Conservation (phyloP, 139 green algal genomes). For the Coelastrella sp. region DNA sequence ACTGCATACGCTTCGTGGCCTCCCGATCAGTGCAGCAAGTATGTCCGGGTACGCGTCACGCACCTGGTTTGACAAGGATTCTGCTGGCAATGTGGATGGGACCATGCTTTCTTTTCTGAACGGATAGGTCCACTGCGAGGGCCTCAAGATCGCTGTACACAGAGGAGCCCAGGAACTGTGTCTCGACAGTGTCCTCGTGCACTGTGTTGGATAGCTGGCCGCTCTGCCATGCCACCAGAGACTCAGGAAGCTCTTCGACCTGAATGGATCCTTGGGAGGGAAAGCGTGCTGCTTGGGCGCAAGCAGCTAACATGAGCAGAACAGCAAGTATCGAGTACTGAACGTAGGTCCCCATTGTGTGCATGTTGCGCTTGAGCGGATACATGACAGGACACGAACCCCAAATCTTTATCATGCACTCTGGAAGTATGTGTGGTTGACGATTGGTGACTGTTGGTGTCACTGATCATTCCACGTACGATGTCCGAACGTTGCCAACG, state of each 20-base stretch:
- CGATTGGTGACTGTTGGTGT: not conserved
- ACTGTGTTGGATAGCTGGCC: not conserved
- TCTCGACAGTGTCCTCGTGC: too few species aligned
- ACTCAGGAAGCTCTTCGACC: not conserved
- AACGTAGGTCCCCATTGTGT: not conserved
- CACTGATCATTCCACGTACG: not conserved
- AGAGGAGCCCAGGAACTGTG: not conserved
- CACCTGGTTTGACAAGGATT: conserved; percentile 26
- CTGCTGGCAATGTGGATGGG: conserved; percentile 10
- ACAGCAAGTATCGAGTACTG: not conserved
- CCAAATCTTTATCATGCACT: not conserved
- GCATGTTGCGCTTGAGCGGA: not conserved
- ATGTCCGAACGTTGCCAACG: not conserved
- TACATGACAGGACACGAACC: too few species aligned
- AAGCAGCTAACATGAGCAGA: not conserved
- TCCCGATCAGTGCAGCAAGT: not conserved
- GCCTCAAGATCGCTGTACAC: not conserved
- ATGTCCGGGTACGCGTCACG: not conserved
- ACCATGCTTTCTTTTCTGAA: not conserved
- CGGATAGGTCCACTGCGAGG: not conserved
- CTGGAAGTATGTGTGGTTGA: not conserved
- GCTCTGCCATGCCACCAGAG: not conserved
- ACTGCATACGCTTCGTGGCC: not conserved
- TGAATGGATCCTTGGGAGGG: not conserved
- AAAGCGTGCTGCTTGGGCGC: not conserved